Evolutionary conservation across 768 basidiomycete genomes (phyloP).

Genomic region (Tephrocybe sp.): DNA sequence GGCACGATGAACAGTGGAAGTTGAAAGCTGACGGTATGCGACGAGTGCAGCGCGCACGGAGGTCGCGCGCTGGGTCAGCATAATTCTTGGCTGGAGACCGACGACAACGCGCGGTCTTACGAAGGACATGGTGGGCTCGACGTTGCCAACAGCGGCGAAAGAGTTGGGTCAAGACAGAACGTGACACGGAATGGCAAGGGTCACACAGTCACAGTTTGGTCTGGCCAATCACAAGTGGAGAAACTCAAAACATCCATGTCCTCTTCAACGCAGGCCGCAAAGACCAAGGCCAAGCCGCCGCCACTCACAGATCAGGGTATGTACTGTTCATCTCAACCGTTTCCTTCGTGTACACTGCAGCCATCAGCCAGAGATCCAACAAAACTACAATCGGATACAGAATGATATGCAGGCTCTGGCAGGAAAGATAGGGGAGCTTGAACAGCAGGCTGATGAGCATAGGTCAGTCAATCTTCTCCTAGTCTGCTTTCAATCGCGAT

Average conservation of each 20-base stretch:
- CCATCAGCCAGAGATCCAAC: slow-evolving; percentile 75
- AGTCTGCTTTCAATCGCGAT: neutral
- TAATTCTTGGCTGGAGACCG: slow-evolving; percentile 49
- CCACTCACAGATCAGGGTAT: slow-evolving; percentile 72
- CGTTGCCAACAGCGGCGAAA: slow-evolving; percentile 42
- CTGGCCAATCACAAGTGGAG: slow-evolving; percentile 45
- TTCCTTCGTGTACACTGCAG: slow-evolving; percentile 33
- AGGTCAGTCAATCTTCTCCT: slow-evolving; percentile 53
- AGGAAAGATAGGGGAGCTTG: slow-evolving; percentile 93
- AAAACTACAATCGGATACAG: slow-evolving; percentile 77
- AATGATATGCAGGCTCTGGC: slow-evolving; percentile 90
- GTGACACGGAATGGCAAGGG: slow-evolving; percentile 33
- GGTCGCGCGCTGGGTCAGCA: slow-evolving; percentile 27
- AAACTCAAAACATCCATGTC: slow-evolving; percentile 31
- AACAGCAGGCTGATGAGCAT: slow-evolving; percentile 95
- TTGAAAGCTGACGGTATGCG: slow-evolving; percentile 52
- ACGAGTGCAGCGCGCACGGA: slow-evolving; percentile 34
- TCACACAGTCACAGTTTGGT: slow-evolving; percentile 28
- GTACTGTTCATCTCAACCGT: slow-evolving; percentile 16
- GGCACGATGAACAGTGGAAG: slow-evolving; percentile 35
- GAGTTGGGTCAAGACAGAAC: slow-evolving; percentile 19
- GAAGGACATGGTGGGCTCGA: slow-evolving; percentile 52
- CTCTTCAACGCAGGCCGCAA: slow-evolving; percentile 51
- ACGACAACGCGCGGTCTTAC: slow-evolving; percentile 48
- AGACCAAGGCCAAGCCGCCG: slow-evolving; percentile 56